Evolutionary conservation across 257 asterid species (phyloP), one percentile per base, ranked within the genome.

Genomic region (Solanum neorickii): DNA sequence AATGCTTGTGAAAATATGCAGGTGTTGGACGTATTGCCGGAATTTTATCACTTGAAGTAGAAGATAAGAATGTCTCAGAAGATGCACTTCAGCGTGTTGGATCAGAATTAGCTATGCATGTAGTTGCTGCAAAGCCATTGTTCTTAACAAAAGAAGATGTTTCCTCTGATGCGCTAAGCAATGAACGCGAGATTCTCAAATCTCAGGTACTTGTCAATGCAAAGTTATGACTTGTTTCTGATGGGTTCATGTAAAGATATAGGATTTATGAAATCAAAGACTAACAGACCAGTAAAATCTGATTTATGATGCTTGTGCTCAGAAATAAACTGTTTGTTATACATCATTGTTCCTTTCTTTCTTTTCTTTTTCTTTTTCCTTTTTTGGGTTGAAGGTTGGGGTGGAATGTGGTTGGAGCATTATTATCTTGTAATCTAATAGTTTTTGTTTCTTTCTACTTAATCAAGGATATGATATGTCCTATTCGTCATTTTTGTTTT

Each of bases 21-120:
- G 99, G 99, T 87, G 84, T 97, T 84, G 99, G 99, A 52, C 95
- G 98, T 9, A 94, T 97, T 89, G 98, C 98, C 86, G 98, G 99
- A 42, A 88, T 97, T 89, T 80, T 97, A 87, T 95, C 97, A 10
- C 97, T 97, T 86, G 99, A 96, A 91, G 98, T 94, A 72, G 99
- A 95, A 89, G 96, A 90, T 88, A 91, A 90, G 88, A 89, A 91
- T 93, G 94, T 88, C 84, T 89, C 99, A 84, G 29, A 91, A 89
- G 98, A 93, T 88, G 92, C 97, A 88, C 93, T 97, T 77, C 92
- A 93, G 83, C 94, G 91, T 33, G 94, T 97, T 91, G 99, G 99
- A 73, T 95, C 99, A 83, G 96, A 96, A 93, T 49, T 97, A 86
- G 99, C 99, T 85, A 97, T 97, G 99, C 99, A 97, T 83, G 88